Conservation (phyloP, 345 rosid genomes). For the Turritis glabra region DNA sequence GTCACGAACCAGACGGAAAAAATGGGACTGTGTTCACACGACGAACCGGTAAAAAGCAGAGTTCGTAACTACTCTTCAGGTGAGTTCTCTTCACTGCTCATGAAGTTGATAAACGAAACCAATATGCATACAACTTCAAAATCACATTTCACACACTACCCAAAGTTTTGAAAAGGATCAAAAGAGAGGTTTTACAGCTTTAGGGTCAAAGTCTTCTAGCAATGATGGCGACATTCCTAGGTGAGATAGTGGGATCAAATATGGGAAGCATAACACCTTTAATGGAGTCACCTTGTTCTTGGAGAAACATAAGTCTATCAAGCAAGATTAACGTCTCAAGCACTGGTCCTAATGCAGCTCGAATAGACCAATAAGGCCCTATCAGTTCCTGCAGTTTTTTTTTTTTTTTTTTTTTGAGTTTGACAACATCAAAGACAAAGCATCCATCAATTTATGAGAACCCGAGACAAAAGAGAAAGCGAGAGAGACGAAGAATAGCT, state of each 20-base stretch:
- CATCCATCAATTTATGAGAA: conserved; percentile 19
- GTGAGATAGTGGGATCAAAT: conserved; percentile 82
- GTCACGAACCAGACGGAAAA: background rate
- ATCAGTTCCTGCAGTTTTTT: conserved; percentile 58
- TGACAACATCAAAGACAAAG: conserved; percentile 11
- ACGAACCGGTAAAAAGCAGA: background rate
- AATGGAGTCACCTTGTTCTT: conserved; percentile 62
- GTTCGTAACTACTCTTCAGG: background rate
- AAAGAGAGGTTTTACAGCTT: background rate
- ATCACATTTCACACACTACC: background rate
- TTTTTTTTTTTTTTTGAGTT: background rate
- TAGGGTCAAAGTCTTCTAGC: conserved; percentile 52
- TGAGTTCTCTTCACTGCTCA: background rate
- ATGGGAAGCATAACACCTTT: conserved; percentile 75
- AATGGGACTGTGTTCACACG: conserved; percentile 15
- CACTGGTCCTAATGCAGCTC: conserved; percentile 88
- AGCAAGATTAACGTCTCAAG: conserved; percentile 82
- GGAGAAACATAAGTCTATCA: conserved; percentile 87
- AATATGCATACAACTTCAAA: background rate
- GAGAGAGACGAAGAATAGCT: conserved; percentile 28
- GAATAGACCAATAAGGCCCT: conserved; percentile 90
- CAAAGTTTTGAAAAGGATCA: background rate
- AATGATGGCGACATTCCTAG: conserved; percentile 84
- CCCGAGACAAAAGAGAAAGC: background rate
- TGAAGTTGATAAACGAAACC: background rate